Conservation (phyloP, 2,329 filamentous ascomycete genomes). For the Pyricularia pennisetigena region DNA sequence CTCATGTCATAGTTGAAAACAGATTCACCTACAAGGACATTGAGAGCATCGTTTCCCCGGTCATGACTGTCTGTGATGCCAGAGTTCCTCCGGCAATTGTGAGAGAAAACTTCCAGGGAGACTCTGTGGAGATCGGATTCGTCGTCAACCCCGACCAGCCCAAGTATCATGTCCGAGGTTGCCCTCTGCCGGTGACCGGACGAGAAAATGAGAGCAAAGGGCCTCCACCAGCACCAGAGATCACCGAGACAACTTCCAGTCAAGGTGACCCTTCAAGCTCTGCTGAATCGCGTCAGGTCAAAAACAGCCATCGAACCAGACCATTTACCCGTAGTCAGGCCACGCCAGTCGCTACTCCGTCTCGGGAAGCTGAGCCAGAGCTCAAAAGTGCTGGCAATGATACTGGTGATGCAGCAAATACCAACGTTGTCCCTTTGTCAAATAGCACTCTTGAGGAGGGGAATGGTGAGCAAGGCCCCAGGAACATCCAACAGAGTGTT, state of each 20-base stretch:
- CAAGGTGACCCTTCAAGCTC: slow-evolving; percentile 12
- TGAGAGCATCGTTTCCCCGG: slow-evolving; percentile 38
- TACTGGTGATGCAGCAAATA: not conserved
- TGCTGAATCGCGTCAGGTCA: slow-evolving; percentile 35
- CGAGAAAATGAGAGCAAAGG: not conserved
- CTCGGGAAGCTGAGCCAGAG: not conserved
- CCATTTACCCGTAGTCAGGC: not conserved
- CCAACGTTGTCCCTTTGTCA: slow-evolving; percentile 10
- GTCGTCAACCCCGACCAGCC: slow-evolving; percentile 48
- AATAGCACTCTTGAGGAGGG: slow-evolving; percentile 4
- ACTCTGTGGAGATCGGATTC: slow-evolving; percentile 51
- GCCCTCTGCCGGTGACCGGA: slow-evolving; percentile 17
- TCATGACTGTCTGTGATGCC: slow-evolving; percentile 8
- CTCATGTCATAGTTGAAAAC: slow-evolving; percentile 73
- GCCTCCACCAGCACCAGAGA: not conserved
- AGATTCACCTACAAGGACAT: slow-evolving; percentile 55
- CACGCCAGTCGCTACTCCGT: slow-evolving; percentile 6
- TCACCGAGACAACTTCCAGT: not conserved
- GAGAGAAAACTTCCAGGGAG: slow-evolving; percentile 57
- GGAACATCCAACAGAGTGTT: too few relatives aligned
- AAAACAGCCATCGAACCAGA: slow-evolving; percentile 27
- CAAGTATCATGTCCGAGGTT: slow-evolving; percentile 50
- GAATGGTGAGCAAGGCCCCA: not conserved
- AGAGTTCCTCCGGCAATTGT: slow-evolving; percentile 38
- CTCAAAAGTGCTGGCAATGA: not conserved